phyloP scores from a whole-genome alignment of 2,329 filamentous ascomycete species.

The Cladorrhinum sp. region DNA sequence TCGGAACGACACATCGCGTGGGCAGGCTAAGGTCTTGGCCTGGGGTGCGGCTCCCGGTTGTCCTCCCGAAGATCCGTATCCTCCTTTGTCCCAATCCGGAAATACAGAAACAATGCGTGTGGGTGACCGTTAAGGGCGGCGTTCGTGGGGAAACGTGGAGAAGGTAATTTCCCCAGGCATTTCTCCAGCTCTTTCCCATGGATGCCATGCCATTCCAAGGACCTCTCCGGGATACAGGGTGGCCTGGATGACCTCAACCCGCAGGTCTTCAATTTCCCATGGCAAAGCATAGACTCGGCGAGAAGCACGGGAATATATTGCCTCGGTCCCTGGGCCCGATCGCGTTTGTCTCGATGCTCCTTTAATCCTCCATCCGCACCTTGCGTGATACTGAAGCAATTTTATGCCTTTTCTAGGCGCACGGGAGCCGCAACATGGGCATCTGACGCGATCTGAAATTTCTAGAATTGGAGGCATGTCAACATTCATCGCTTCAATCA shows the following conservation, averaged over 20 bases:
- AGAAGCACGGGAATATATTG: conserved; percentile 7
- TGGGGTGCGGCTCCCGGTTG: conserved; percentile 16
- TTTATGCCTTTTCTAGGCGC: conserved; percentile 5
- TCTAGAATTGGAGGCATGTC: background rate
- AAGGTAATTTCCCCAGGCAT: background rate
- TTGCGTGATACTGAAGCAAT: conserved; percentile 5
- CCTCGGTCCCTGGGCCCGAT: conserved; percentile 3
- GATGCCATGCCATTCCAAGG: background rate
- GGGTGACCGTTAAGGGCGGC: background rate
- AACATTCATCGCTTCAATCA: no score
- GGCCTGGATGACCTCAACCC: conserved; percentile 4
- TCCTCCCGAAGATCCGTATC: conserved; percentile 19
- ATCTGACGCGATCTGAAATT: background rate
- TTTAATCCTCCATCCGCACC: background rate
- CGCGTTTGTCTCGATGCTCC: background rate
- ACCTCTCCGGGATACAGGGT: background rate
- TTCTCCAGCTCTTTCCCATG: background rate
- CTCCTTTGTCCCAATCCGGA: conserved; percentile 13
- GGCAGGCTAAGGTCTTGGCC: conserved; percentile 19
- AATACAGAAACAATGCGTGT: conserved; percentile 15
- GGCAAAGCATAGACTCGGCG: background rate
- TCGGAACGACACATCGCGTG: conserved; percentile 18
- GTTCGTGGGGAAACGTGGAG: background rate
- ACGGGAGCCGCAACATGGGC: background rate
- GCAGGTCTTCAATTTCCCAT: conserved; percentile 4